Evolutionary conservation across 768 basidiomycete genomes (phyloP), one percentile per base, ranked within the genome.

Genomic region (Kondoa malvinella): DNA sequence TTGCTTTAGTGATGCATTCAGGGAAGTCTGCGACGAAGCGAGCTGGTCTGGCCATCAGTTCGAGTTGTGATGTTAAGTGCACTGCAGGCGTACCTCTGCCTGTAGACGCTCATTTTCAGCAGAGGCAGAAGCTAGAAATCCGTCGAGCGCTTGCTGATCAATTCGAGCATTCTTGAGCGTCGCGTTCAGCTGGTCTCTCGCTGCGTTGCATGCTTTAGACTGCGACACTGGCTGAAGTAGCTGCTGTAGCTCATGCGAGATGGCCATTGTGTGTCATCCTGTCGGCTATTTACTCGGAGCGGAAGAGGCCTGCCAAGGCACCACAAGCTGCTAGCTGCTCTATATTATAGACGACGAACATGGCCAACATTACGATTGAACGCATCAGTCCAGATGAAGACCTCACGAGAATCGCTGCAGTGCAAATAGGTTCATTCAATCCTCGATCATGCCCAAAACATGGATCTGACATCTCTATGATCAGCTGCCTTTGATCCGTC

Each of bases 1-100:
- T n/a, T 63, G 25, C 2, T 3, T 31, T 16, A 69, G 58, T 8
- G 66, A 34, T 21, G 57, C 60, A 14, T 66, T 59, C 12, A 69
- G 66, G 1, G 30, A 27, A 17, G 32, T n/a, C 12, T 50, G 33
- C 3, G 67, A 67, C 2, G 66, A 12, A 1, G 33, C 2, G 25
- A 67, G 66, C 69, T 69, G 34, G 12, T 63, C 29, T 17, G 17
- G 3, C 8, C 17, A 12, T 16, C 16, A 27, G 61, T 34, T 34
- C n/a, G 61, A 8, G n/a, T 30, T 4, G 8, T 29, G 4, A 31
- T 8, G 14, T 25, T 60, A 25, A 14, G 14, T 14, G 58, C 25
- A 50, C 40, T 8, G 40, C n/a, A 50, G 40, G 21, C 40, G 40
- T 8, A 50, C 40, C 40, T 50, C 40, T 50, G 40, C 40, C 21